phyloP scores from a whole-genome alignment of 1,284 basidiomycete species.

The Thelephora terrestris region DNA sequence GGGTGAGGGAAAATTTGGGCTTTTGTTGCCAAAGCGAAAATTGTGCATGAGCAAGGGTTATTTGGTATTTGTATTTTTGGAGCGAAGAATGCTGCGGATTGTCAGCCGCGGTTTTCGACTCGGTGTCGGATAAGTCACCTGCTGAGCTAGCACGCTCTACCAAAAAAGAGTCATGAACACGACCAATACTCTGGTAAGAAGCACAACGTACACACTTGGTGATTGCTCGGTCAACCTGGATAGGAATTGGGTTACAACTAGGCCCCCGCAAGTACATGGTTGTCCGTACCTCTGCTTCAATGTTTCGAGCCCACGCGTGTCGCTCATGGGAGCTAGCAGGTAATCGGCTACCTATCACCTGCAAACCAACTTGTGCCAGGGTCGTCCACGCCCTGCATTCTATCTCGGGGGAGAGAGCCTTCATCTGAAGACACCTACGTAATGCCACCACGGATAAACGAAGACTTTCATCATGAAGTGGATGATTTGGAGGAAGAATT shows the following conservation, averaged over 20 bases:
- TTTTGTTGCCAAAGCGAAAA: slow-evolving; percentile 45
- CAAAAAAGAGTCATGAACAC: background rate
- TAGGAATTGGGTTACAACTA: background rate
- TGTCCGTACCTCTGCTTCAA: slow-evolving; percentile 40
- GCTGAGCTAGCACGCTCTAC: background rate
- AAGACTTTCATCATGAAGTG: slow-evolving; percentile 40
- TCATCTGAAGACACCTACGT: slow-evolving; percentile 38
- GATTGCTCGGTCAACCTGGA: slow-evolving; percentile 39
- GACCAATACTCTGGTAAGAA: background rate
- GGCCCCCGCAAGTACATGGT: background rate
- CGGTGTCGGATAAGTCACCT: background rate
- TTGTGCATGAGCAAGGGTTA: slow-evolving; percentile 49
- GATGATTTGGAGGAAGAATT: slow-evolving; percentile 51
- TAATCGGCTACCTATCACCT: slow-evolving; percentile 37
- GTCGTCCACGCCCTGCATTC: slow-evolving; percentile 62
- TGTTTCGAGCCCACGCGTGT: slow-evolving; percentile 33
- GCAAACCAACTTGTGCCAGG: slow-evolving; percentile 55
- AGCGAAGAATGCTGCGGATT: slow-evolving; percentile 48
- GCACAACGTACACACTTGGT: slow-evolving; percentile 34
- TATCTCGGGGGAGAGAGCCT: slow-evolving; percentile 42
- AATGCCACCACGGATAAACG: slow-evolving; percentile 45
- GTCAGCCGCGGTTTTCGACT: background rate
- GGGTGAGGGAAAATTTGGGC: slow-evolving; percentile 43
- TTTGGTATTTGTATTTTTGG: slow-evolving; percentile 42
- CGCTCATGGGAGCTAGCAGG: slow-evolving; percentile 23